These are phyloP conservation scores for Oidiodendron maius DNA, from an alignment of 495 filamentous ascomycete species.

Conservation along the genomic window DNA sequence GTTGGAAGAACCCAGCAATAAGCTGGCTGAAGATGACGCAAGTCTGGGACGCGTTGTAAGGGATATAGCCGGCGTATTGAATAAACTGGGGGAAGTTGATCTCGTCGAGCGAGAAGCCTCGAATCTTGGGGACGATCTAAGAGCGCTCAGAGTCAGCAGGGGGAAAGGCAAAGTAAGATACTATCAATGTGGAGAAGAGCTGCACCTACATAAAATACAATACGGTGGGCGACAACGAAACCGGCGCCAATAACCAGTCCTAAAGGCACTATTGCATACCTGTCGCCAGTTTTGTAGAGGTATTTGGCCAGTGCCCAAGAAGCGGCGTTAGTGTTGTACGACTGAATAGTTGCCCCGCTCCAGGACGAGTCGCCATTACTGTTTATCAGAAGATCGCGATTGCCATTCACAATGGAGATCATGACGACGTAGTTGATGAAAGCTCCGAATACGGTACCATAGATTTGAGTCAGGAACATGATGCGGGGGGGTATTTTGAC, in stretches of 20 bases:
- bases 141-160: background rate
- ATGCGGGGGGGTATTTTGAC: constrained; percentile 27
- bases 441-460: constrained; percentile 39
- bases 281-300: constrained; percentile 26
- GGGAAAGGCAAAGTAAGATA: background rate
- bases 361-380: constrained; percentile 27
- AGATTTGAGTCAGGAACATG: constrained; percentile 40
- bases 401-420: constrained; percentile 18
- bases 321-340: constrained; percentile 33
- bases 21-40: constrained; percentile 31
- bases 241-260: constrained; percentile 38
- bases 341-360: constrained; percentile 28
- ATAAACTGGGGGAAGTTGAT: constrained; percentile 29
- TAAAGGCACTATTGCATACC: constrained; percentile 40
- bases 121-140: constrained; percentile 32
- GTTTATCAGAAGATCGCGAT: constrained; percentile 31
- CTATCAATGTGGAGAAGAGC: too few relatives aligned
- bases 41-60: constrained; percentile 35
- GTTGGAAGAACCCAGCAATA: constrained; percentile 32
- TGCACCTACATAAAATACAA: constrained; percentile 29
- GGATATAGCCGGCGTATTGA: constrained; percentile 39
- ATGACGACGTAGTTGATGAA: constrained; percentile 35
- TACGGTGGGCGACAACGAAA: constrained; percentile 33
- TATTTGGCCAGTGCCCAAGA: constrained; percentile 38
- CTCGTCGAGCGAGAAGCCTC: constrained; percentile 35